A percentile compares a stretch with the other conserved stretches of the same genome.
Evolutionary conservation across 352 stramenopile genomes (phyloP).

Genomic region (Blastocystis sp.): DNA sequence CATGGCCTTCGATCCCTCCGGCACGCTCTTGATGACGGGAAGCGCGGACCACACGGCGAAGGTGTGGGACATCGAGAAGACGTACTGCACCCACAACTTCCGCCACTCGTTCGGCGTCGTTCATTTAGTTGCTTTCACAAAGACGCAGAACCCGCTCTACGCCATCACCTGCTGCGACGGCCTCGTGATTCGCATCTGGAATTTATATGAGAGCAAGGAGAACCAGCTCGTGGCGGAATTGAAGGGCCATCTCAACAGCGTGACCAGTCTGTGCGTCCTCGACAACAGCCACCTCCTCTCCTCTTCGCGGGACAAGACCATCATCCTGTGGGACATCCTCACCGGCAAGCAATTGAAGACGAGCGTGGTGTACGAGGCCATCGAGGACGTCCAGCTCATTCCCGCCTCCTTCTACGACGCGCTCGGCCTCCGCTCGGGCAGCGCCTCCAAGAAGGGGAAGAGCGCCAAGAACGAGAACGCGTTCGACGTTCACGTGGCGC

Average conservation of each 20-base stretch:
- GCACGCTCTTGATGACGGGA: slow-evolving; percentile 91
- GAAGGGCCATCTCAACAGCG: slow-evolving; percentile 84
- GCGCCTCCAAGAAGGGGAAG: slow-evolving; percentile 64
- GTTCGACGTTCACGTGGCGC: slow-evolving; percentile 81
- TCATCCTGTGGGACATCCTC: slow-evolving; percentile 86
- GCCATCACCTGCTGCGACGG: slow-evolving; percentile 85
- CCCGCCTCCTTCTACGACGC: slow-evolving; percentile 79
- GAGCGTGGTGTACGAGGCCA: slow-evolving; percentile 82
- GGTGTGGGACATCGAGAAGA: slow-evolving; percentile 86
- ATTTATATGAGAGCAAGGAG: slow-evolving; percentile 83
- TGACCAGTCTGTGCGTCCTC: slow-evolving; percentile 74
- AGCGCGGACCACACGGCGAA: slow-evolving; percentile 83
- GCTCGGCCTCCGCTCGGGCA: slow-evolving; percentile 76
- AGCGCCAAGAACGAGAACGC: slow-evolving; percentile 77
- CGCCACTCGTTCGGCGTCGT: slow-evolving; percentile 83
- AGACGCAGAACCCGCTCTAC: slow-evolving; percentile 80
- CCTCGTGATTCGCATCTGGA: slow-evolving; percentile 82
- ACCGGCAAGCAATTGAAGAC: slow-evolving; percentile 83
- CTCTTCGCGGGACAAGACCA: slow-evolving; percentile 83
- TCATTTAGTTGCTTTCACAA: slow-evolving; percentile 85
- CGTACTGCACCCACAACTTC: slow-evolving; percentile 88
- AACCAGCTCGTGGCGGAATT: slow-evolving; percentile 80
- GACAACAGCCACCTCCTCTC: slow-evolving; percentile 84
- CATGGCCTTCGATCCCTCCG: slow-evolving; percentile 87
- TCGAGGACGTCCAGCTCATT: slow-evolving; percentile 83